phyloP scores from a whole-genome alignment of 2,329 filamentous ascomycete species.

The Penicillium sp. region DNA sequence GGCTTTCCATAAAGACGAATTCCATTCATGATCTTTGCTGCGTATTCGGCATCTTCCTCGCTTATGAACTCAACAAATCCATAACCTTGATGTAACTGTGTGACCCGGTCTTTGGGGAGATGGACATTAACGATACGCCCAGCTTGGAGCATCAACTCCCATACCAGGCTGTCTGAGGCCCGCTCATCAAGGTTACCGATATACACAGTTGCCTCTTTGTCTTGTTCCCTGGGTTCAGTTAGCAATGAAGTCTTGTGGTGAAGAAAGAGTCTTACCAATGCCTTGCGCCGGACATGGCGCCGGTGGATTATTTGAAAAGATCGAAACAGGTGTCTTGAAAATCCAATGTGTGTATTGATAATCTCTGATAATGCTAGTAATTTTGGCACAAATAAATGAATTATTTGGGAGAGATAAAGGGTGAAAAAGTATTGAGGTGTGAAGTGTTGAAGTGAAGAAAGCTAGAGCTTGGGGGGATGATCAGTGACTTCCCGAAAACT shows the following conservation, averaged over 20 bases:
- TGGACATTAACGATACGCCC: constrained; percentile 98
- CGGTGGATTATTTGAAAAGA: constrained; percentile 5
- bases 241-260: constrained; percentile 6
- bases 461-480: constrained; percentile 15
- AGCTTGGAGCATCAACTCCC: constrained; percentile 97
- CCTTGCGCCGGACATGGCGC: constrained; percentile 65
- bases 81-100: constrained; percentile 94
- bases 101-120: constrained; percentile 96
- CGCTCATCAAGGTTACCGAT: constrained; percentile 98
- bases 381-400: too few species aligned
- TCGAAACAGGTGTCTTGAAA: background rate
- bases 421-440: background rate
- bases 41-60: constrained; percentile 94
- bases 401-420: background rate
- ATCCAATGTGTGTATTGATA: background rate
- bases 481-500: constrained; percentile 33
- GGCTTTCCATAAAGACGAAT: constrained; percentile 91
- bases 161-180: constrained; percentile 83
- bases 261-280: constrained; percentile 63
- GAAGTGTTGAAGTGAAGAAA: constrained; percentile 13
- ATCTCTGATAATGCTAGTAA: too few species aligned
- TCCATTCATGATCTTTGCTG: constrained; percentile 93
- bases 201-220: constrained; percentile 97
- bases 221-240: constrained; percentile 72
- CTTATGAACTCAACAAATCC: constrained; percentile 98